Percentiles rank a stretch among this genome's conserved stretches.
Evolutionary conservation across 2,329 filamentous ascomycete species (phyloP).

Genomic region (Elsinoe ampelina): DNA sequence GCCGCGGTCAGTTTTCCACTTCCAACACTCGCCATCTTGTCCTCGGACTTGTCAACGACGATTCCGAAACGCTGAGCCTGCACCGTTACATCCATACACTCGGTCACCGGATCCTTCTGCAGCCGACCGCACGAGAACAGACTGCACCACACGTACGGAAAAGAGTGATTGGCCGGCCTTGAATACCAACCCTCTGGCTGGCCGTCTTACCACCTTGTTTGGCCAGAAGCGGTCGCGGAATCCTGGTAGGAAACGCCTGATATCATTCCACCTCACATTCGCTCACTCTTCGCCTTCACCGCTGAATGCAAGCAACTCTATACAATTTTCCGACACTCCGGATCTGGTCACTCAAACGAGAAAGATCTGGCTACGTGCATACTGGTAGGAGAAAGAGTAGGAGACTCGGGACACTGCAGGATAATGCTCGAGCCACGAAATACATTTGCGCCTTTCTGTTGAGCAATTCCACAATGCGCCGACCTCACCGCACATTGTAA

Average conservation of each 20-base stretch:
- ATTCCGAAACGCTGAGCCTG: neutral
- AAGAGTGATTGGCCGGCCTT: neutral
- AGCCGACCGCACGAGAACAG: neutral
- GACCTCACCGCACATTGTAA: neutral
- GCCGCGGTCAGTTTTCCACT: neutral
- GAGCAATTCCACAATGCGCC: neutral
- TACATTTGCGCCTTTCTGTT: neutral
- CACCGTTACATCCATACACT: neutral
- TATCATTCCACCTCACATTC: constrained; percentile 1
- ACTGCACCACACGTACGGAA: neutral
- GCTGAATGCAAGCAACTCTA: neutral
- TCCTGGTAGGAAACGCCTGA: neutral
- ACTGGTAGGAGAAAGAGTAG: neutral
- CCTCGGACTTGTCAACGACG: neutral
- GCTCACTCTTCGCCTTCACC: neutral
- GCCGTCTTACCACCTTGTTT: neutral
- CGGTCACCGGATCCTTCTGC: neutral
- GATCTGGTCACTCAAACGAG: too few species aligned
- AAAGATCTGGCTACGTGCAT: neutral
- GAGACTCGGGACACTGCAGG: neutral
- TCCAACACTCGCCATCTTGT: neutral
- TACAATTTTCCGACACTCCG: neutral
- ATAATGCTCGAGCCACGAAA: neutral
- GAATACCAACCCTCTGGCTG: constrained; percentile 7
- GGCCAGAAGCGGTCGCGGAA: neutral